Base-by-base conservation (phyloP, 1,139 yeast genomes). In the Diutina siamensis region DNA sequence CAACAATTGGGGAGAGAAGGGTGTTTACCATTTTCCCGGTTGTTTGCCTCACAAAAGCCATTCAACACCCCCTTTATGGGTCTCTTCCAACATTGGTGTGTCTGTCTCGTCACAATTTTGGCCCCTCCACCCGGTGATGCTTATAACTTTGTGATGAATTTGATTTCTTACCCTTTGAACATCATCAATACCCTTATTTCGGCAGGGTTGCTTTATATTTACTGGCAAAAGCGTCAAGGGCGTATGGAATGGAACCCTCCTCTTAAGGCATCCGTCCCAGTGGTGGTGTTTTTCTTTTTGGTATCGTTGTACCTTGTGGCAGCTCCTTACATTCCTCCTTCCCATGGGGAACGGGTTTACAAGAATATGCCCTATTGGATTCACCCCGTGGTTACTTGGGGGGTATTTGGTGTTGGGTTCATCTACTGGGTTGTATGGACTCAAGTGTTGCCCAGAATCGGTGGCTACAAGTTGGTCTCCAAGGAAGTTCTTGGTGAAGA, bases 351-450 rank as follows among this genome's bases (percentile, higher is more conserved):
- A 63, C 68, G 71, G 44, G 88, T 82, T 48, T 85, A 83, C 70
- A 64, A 76, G 44, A 55, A 60, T 47, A 65, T 83, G 55, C 95
- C 94, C 36, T 86, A 84, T 66, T 86, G 78, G 72, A 72, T 82
- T 48, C 94, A 84, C 60, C 80, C 89, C 56, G 94, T 84, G 45
- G 87, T 83, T 20, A 82, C 94, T 10, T 76, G 88, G 81, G 92
- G 82, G 51, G 71, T 86, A 42, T 82, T 86, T 54, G 84, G 70
- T 7, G 60, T 80, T 48, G 95, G 95, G 51, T 78, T 73, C 22
- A 53, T 73, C 1, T 85, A 84, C 64, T 86, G 89, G 86, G 50
- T 78, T 8, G 60, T 81, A 17, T 82, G 89, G 85, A 73, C 78
- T 44, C 65, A 65, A 50, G 47, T 82, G 1, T 60, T 82, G 51